A percentile compares a stretch with the other conserved stretches of the same genome.
These are phyloP conservation scores for Mycena belliarum DNA, from an alignment of 768 basidiomycete species.

Conservation along the genomic window DNA sequence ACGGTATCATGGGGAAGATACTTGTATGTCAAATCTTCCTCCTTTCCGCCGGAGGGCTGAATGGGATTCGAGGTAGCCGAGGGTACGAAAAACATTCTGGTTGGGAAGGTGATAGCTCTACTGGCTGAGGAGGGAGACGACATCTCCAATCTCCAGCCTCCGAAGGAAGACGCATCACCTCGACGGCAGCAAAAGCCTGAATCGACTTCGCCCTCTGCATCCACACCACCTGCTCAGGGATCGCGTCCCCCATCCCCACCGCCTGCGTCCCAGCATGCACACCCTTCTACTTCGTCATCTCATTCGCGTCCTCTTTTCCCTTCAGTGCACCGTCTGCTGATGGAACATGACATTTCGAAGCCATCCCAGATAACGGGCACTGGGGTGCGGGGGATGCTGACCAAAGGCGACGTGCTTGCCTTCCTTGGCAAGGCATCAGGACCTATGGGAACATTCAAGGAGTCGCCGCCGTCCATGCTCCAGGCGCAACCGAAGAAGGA, in stretches of 20 bases:
- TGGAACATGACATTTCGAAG: constrained; percentile 61
- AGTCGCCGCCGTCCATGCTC: constrained; percentile 35
- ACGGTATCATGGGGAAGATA: constrained; percentile 93
- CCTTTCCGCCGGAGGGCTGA: not conserved
- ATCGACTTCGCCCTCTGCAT: constrained; percentile 23
- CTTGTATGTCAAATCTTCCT: constrained; percentile 52
- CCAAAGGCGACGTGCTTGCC: constrained; percentile 92
- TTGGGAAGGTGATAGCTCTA: constrained; percentile 89
- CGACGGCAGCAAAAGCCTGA: constrained; percentile 27
- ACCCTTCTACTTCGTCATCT: constrained; percentile 37
- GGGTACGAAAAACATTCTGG: constrained; percentile 81
- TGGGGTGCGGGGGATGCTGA: constrained; percentile 90
- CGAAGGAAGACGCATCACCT: constrained; percentile 43
- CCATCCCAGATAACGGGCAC: constrained; percentile 79
- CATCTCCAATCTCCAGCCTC: constrained; percentile 77
- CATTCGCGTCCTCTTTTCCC: constrained; percentile 83
- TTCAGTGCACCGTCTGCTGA: constrained; percentile 80
- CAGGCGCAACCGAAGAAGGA: constrained; percentile 35
- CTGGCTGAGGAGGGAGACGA: constrained; percentile 97
- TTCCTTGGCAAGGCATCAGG: constrained; percentile 81
- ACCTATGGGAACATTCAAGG: constrained; percentile 75
- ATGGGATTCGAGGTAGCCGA: constrained; percentile 54
- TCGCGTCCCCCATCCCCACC: constrained; percentile 29
- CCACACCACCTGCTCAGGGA: constrained; percentile 34
- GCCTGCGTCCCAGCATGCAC: constrained; percentile 31